Conservation (phyloP, 352 stramenopile genomes). For the Pythium guiyangense region DNA sequence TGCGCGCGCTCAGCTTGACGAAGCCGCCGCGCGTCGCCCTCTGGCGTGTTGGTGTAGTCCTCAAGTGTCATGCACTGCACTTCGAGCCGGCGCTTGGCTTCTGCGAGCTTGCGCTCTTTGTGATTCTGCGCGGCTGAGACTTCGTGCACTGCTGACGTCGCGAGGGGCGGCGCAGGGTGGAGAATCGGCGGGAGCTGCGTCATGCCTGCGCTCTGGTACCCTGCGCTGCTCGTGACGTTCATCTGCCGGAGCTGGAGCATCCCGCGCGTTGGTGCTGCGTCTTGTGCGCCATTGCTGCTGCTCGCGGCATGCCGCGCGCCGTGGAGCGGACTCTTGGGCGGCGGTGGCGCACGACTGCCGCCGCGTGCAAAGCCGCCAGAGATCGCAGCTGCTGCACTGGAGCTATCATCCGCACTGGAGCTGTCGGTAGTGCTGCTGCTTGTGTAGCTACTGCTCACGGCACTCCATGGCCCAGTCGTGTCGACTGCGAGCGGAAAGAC, state of each 20-base stretch:
- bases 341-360: conserved; percentile 22
- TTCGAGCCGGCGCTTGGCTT: conserved; percentile 45
- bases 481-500: conserved; percentile 44
- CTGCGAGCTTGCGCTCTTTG: conserved; percentile 42
- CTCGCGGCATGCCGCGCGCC: not conserved
- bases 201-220: conserved; percentile 4
- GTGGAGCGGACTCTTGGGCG: conserved; percentile 50
- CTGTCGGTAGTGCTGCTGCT: not conserved
- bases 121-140: conserved; percentile 66
- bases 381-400: not conserved
- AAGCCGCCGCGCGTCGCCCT: conserved; percentile 39
- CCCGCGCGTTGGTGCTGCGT: not conserved
- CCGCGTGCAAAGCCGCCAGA: conserved; percentile 3
- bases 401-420: not conserved
- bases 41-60: conserved; percentile 52
- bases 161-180: not conserved
- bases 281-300: not conserved
- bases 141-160: conserved; percentile 13
- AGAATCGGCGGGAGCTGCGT: not conserved
- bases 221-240: conserved; percentile 25
- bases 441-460: not conserved
- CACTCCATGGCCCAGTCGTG: conserved; percentile 9
- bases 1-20: conserved; percentile 44
- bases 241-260: conserved; percentile 52
- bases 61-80: conserved; percentile 44